These are phyloP conservation scores for Stenocarpella maydis DNA, from an alignment of 2,329 filamentous ascomycete genomes.

Conservation along the genomic window DNA sequence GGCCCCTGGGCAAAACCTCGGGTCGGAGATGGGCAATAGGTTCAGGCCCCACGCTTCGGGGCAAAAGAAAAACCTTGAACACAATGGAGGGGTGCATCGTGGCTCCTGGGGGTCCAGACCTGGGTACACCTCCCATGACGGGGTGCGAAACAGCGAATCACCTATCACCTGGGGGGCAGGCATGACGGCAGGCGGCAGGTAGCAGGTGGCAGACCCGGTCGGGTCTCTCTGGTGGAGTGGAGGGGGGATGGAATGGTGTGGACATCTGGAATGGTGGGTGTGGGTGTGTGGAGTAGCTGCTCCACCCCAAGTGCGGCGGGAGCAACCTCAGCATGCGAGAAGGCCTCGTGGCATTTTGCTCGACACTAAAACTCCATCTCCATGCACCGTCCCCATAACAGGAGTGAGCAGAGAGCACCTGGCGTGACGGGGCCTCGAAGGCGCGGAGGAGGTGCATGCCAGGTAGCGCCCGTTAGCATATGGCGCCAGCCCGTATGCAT, in stretches of 20 bases:
- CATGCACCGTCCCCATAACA: slow-evolving; percentile 21
- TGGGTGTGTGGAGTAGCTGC: no score
- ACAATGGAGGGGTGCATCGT: slow-evolving; percentile 15
- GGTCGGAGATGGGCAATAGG: not conserved
- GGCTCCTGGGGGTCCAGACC: slow-evolving; percentile 9
- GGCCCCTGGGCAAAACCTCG: slow-evolving; percentile 13
- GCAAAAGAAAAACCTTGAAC: slow-evolving; percentile 23
- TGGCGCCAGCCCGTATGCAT: slow-evolving; percentile 11
- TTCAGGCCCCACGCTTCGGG: slow-evolving; percentile 12
- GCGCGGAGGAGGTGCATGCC: not conserved
- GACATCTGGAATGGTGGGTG: no score
- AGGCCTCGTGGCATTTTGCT: slow-evolving; percentile 27
- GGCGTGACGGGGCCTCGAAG: not conserved
- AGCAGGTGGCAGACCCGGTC: not conserved
- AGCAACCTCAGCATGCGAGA: slow-evolving; percentile 27
- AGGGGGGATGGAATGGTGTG: not conserved
- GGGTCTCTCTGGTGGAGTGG: slow-evolving; percentile 14
- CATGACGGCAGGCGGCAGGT: slow-evolving; percentile 25
- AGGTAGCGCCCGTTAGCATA: slow-evolving; percentile 16
- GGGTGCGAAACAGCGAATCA: not conserved
- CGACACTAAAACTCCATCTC: slow-evolving; percentile 26
- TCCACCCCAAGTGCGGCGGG: slow-evolving; percentile 23
- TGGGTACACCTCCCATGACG: slow-evolving; percentile 22
- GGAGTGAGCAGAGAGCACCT: not conserved
- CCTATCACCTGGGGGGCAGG: slow-evolving; percentile 21